Percentiles rank a stretch among this genome's conserved stretches.
Evolutionary conservation across 768 basidiomycete species (phyloP).

Genomic region (Auriscalpium vulgare): DNA sequence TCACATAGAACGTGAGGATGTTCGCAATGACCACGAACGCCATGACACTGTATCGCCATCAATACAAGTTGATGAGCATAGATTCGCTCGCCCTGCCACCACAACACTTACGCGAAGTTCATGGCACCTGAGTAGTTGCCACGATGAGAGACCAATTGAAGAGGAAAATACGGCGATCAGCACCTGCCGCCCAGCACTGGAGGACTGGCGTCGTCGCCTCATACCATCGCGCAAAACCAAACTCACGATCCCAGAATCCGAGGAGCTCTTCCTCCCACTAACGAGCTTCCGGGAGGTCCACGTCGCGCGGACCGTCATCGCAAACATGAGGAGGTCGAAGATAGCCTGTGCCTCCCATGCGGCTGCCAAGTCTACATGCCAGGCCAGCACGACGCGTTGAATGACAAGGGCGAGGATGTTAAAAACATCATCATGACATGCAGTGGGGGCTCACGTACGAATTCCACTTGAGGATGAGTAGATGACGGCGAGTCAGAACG

Average conservation of each 20-base stretch:
- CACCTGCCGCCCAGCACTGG: background rate
- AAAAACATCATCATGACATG: too few species aligned
- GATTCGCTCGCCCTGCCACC: too few species aligned
- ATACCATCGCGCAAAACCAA: conserved; percentile 43
- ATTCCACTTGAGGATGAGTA: conserved; percentile 13
- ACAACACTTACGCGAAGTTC: too few species aligned
- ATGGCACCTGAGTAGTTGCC: too few species aligned
- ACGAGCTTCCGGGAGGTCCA: conserved; percentile 22
- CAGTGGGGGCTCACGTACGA: conserved; percentile 8
- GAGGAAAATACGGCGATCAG: conserved; percentile 17
- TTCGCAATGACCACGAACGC: too few species aligned
- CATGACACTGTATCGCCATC: too few species aligned
- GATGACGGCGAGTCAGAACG: too few species aligned
- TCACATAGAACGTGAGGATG: too few species aligned
- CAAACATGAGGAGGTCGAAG: conserved; percentile 41
- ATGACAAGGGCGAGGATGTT: too few species aligned
- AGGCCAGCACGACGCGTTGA: too few species aligned
- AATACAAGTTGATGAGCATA: too few species aligned
- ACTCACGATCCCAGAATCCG: conserved; percentile 26
- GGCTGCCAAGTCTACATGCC: conserved; percentile 20
- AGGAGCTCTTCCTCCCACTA: conserved; percentile 19
- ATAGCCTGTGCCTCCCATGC: conserved; percentile 47
- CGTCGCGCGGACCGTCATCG: conserved; percentile 40
- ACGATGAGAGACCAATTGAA: too few species aligned
- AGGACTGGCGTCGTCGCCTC: conserved; percentile 4